phyloP scores from a whole-genome alignment of 2,329 filamentous ascomycete species.

The Pseudovirgaria hyperparasitica region DNA sequence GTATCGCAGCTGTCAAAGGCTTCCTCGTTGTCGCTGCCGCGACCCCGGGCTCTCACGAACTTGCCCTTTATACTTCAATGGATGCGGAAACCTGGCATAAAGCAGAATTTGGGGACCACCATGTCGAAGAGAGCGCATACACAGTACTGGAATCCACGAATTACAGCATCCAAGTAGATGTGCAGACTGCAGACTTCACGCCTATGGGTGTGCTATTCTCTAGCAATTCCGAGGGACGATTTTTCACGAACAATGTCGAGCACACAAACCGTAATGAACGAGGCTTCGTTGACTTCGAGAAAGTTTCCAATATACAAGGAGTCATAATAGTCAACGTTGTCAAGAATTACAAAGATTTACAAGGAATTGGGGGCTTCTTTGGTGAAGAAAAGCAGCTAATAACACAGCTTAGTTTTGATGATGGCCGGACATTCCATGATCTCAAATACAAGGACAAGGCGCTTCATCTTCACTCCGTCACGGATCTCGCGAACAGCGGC shows the following conservation, averaged over 20 bases:
- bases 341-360: slow-evolving; percentile 67
- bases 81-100: slow-evolving; percentile 82
- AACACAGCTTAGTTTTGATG: slow-evolving; percentile 86
- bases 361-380: too few relatives aligned
- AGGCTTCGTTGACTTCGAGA: slow-evolving; percentile 88
- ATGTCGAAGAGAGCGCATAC: slow-evolving; percentile 73
- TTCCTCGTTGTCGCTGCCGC: slow-evolving; percentile 75
- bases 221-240: slow-evolving; percentile 94
- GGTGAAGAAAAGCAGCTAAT: slow-evolving; percentile 57
- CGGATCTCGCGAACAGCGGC: slow-evolving; percentile 68
- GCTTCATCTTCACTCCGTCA: slow-evolving; percentile 87
- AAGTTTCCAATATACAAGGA: slow-evolving; percentile 81
- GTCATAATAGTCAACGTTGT: slow-evolving; percentile 85
- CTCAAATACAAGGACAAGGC: slow-evolving; percentile 55
- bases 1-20: slow-evolving; percentile 71
- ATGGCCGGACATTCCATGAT: slow-evolving; percentile 71
- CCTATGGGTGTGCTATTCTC: slow-evolving; percentile 84
- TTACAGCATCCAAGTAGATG: slow-evolving; percentile 94
- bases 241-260: slow-evolving; percentile 83
- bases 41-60: slow-evolving; percentile 70
- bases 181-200: slow-evolving; percentile 55
- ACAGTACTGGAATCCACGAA: slow-evolving; percentile 93
- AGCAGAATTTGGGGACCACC: slow-evolving; percentile 78
- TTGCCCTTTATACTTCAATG: slow-evolving; percentile 80
- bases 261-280: slow-evolving; percentile 73